These are phyloP conservation scores for Elsinoe perseae DNA, from an alignment of 2,329 filamentous ascomycete species.

Conservation along the genomic window DNA sequence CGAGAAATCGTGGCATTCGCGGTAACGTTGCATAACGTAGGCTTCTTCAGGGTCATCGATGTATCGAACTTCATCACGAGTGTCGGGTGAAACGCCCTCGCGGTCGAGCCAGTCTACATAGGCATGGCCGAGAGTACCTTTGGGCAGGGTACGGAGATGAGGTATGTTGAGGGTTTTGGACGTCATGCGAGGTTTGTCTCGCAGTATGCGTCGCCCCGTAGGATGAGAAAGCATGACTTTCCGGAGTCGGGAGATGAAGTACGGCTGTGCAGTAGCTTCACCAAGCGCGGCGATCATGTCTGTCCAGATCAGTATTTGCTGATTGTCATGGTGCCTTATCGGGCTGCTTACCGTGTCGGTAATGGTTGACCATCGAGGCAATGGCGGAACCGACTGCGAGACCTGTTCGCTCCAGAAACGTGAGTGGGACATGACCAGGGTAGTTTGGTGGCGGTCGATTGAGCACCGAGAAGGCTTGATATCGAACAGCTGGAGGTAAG, in stretches of 20 bases:
- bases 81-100: constrained; percentile 89
- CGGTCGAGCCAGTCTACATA: constrained; percentile 90
- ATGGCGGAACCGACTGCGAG: constrained; percentile 58
- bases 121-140: constrained; percentile 66
- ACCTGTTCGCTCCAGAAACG: constrained; percentile 62
- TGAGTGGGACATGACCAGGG: constrained; percentile 85
- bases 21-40: constrained; percentile 97
- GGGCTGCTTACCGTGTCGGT: constrained; percentile 57
- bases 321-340: neutral
- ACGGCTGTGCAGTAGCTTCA: constrained; percentile 88
- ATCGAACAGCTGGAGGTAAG: constrained; percentile 27
- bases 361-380: constrained; percentile 61
- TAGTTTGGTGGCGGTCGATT: constrained; percentile 82
- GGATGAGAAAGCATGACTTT: constrained; percentile 79
- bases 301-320: constrained; percentile 28
- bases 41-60: constrained; percentile 93
- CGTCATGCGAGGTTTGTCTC: constrained; percentile 79
- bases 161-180: constrained; percentile 61
- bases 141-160: constrained; percentile 62
- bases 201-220: constrained; percentile 84
- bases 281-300: constrained; percentile 93
- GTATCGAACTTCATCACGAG: constrained; percentile 71
- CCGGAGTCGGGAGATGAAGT: constrained; percentile 87
- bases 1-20: constrained; percentile 96
- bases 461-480: constrained; percentile 66